These are phyloP conservation scores for Chrysopogon serrulatus DNA, from an alignment of 176 grass and related monocot species.

Conservation along the genomic window DNA sequence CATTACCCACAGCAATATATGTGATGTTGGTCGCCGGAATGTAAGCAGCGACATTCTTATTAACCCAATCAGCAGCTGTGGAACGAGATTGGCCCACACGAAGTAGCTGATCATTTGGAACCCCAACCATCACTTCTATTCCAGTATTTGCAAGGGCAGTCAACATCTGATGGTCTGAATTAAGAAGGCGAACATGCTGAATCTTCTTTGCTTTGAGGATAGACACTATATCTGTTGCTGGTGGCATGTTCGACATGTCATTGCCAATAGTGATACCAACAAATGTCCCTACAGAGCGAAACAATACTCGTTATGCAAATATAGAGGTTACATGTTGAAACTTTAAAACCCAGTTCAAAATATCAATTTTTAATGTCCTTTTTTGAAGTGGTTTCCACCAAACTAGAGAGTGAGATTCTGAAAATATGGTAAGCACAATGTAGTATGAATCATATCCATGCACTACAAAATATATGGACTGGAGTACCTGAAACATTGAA, in stretches of 20 bases:
- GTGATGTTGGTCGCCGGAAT: slow-evolving; percentile 88
- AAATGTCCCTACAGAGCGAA: slow-evolving; percentile 62
- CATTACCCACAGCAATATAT: slow-evolving; percentile 86
- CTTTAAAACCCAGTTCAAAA: not conserved
- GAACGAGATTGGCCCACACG: slow-evolving; percentile 78
- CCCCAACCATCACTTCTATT: slow-evolving; percentile 81
- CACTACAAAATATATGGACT: slow-evolving; percentile 10
- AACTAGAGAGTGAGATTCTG: not conserved
- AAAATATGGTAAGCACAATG: not conserved
- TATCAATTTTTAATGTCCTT: not conserved
- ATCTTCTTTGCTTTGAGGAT: slow-evolving; percentile 80
- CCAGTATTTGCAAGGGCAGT: slow-evolving; percentile 79
- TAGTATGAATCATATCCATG: slow-evolving; percentile 3
- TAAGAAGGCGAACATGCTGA: slow-evolving; percentile 73
- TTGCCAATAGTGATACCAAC: slow-evolving; percentile 88
- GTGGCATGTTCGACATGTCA: slow-evolving; percentile 49
- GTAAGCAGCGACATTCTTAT: slow-evolving; percentile 86
- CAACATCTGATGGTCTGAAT: slow-evolving; percentile 85
- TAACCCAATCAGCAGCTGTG: slow-evolving; percentile 80
- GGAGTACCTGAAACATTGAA: slow-evolving; percentile 63
- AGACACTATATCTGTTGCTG: slow-evolving; percentile 64
- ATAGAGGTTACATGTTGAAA: not conserved
- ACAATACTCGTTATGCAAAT: not conserved
- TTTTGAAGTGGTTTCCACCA: not conserved
- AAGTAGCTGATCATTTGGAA: slow-evolving; percentile 89